These are phyloP conservation scores for Apophysomyces variabilis DNA, from an alignment of 371 early-diverging fungal species.

Conservation along the genomic window DNA sequence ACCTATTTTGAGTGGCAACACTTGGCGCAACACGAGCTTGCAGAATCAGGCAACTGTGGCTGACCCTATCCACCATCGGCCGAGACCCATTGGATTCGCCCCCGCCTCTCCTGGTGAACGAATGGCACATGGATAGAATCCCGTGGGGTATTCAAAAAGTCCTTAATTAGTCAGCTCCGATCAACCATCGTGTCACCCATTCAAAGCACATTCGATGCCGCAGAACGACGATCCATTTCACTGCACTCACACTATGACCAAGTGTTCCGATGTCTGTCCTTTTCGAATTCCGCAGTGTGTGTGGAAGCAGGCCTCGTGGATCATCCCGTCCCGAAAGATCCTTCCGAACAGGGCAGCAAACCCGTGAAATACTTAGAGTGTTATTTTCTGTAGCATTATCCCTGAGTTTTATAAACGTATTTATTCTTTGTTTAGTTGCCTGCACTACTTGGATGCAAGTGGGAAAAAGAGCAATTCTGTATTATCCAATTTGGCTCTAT, in stretches of 20 bases:
- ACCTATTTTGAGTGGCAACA: slow-evolving; percentile 8
- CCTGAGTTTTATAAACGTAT: background rate
- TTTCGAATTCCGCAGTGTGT: too few relatives aligned
- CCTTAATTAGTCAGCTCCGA: background rate
- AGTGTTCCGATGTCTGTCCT: too few relatives aligned
- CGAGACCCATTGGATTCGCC: background rate
- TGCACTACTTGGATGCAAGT: too few relatives aligned
- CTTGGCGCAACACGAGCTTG: slow-evolving; percentile 6
- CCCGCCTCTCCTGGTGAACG: background rate
- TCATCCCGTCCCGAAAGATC: too few relatives aligned
- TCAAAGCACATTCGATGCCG: too few relatives aligned
- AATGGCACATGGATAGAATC: slow-evolving; percentile 1
- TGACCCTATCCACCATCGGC: slow-evolving; percentile 1
- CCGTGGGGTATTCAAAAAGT: background rate
- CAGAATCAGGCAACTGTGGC: slow-evolving; percentile 9
- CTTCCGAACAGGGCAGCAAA: background rate
- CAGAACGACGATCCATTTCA: too few relatives aligned
- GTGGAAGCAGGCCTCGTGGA: too few relatives aligned
- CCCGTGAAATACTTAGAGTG: background rate
- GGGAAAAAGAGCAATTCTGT: background rate
- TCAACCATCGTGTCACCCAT: background rate
- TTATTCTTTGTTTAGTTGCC: background rate
- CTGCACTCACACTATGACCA: too few relatives aligned
- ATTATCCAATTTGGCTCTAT: background rate
- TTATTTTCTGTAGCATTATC: background rate